These are phyloP conservation scores for Onygenales sp. DNA, from an alignment of 2,329 filamentous ascomycete species.

Conservation along the genomic window DNA sequence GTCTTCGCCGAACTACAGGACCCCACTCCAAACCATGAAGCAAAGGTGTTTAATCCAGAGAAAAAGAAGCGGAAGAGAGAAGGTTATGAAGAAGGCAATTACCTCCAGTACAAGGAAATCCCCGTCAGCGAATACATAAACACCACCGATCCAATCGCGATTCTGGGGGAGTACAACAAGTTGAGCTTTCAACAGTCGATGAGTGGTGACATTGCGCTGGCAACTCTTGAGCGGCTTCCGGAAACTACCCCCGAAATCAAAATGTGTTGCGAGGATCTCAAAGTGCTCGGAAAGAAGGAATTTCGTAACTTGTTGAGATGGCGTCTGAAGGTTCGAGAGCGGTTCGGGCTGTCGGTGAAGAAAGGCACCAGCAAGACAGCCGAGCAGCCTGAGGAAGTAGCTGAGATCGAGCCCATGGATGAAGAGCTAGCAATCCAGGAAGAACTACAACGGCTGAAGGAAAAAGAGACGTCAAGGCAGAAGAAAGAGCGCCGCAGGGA, in stretches of 20 bases:
- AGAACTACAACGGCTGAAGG: slow-evolving; percentile 72
- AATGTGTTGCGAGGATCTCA: slow-evolving; percentile 70
- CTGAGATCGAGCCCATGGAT: slow-evolving; percentile 81
- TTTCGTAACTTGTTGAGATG: slow-evolving; percentile 85
- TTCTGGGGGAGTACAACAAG: slow-evolving; percentile 77
- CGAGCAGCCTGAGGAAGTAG: slow-evolving; percentile 60
- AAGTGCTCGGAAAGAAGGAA: slow-evolving; percentile 85
- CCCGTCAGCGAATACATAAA: slow-evolving; percentile 89
- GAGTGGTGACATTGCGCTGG: slow-evolving; percentile 76
- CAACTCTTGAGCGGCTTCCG: slow-evolving; percentile 73
- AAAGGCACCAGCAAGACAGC: slow-evolving; percentile 41
- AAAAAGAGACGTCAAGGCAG: slow-evolving; percentile 65
- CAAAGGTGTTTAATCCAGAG: slow-evolving; percentile 96
- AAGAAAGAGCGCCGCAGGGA: slow-evolving; percentile 78
- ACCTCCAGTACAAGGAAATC: slow-evolving; percentile 81
- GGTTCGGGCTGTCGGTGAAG: slow-evolving; percentile 77
- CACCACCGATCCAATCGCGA: slow-evolving; percentile 82
- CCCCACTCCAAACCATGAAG: slow-evolving; percentile 85
- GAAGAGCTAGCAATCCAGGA: slow-evolving; percentile 87
- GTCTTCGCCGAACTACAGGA: slow-evolving; percentile 90
- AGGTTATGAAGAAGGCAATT: slow-evolving; percentile 95
- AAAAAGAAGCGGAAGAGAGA: slow-evolving; percentile 95
- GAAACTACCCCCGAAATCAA: slow-evolving; percentile 80
- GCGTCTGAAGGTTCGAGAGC: slow-evolving; percentile 80
- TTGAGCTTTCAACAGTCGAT: slow-evolving; percentile 71